Evolutionary conservation across 2,329 filamentous ascomycete genomes (phyloP), one percentile per base, ranked within the genome.

Genomic region (Fusarium heterosporum): DNA sequence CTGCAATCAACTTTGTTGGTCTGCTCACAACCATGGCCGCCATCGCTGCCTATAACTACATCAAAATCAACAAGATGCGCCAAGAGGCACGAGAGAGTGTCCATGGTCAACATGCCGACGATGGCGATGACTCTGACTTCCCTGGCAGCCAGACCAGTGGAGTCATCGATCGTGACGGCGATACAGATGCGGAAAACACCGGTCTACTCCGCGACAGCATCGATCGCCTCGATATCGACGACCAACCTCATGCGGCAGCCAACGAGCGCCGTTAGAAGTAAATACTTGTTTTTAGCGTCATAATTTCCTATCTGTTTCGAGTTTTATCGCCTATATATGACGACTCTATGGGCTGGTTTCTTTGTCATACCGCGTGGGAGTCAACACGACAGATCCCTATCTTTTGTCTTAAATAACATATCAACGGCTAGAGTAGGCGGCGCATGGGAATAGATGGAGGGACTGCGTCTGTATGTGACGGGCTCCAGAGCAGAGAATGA

Each of bases 21-120:
- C 83, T 99, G 13, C 75, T 96, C n/a, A 89, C 97, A 48, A 99
- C 96, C 0, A 92, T 98, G 70, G 82, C 85, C 40, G 94, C 93
- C 67, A 99, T 99, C 66, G 89, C 83, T 7, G 88, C 89, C 14
- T 99, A 99, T 79, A 99, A 99, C 75, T 97, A 92, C 75, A 89
- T 98, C 78, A 98, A 99, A 78, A 93, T 98, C 66, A 85, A 83
- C 47, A 93, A 92, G 78, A 97, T 99, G 96, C 87, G 92, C 45
- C 81, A 86, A 54, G 92, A 97, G 13, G 93, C 93, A 2, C 83
- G 83, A 71, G 74, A 78, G 32, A 81, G 84, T 28, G 83, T 83
- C 3, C 84, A 86, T 50, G 75, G 75, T 10, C 78, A 75, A 29
- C 80, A 80, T 56, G 72, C 77, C 58, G 76, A 73, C 8, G 66